These are phyloP conservation scores for Straminergon stramineum DNA, from an alignment of 225 moss, liverwort and hornwort genomes.

Conservation along the genomic window DNA sequence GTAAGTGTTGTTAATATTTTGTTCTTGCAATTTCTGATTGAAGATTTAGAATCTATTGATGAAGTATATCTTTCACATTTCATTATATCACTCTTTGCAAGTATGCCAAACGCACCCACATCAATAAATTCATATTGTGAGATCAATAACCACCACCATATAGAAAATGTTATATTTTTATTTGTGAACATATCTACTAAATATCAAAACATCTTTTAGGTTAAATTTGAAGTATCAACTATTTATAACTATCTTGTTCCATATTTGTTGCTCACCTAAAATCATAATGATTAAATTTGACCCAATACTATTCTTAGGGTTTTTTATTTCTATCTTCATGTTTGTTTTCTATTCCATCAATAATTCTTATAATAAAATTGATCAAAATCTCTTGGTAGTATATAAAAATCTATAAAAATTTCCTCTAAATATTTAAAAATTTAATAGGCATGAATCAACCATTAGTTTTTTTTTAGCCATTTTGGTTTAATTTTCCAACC, in stretches of 20 bases:
- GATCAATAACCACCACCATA: neutral
- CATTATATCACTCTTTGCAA: slow-evolving; percentile 21
- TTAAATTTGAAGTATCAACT: neutral
- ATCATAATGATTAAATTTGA: no score
- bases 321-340: neutral
- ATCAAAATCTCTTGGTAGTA: neutral
- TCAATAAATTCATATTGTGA: neutral
- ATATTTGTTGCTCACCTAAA: neutral
- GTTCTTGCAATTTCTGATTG: neutral
- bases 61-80: slow-evolving; percentile 8
- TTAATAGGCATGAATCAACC: neutral
- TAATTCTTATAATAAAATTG: neutral
- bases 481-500: neutral
- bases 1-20: slow-evolving; percentile 16
- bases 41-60: neutral
- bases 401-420: neutral
- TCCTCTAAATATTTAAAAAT: neutral
- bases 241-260: neutral
- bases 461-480: rapidly evolving
- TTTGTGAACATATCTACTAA: neutral
- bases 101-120: neutral
- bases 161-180: neutral
- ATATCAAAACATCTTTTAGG: neutral
- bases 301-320: neutral
- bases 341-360: neutral